A percentile compares a stretch with the other conserved stretches of the same genome.
Conservation (phyloP, 1,139 yeast species). For the Groenewaldozyma sp. region DNA sequence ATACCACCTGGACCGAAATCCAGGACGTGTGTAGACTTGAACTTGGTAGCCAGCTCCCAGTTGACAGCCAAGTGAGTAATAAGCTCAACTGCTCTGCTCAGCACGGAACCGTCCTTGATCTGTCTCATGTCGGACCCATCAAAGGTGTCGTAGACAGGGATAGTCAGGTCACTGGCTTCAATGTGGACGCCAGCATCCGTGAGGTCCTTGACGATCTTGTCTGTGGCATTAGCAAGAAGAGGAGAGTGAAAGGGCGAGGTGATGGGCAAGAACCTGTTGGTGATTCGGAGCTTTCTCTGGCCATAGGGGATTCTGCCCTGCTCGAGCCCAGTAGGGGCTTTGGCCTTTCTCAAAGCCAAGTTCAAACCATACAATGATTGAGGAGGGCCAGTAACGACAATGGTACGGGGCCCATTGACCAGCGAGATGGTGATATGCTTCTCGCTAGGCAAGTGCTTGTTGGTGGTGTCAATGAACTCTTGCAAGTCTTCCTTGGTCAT, state of each 20-base stretch:
- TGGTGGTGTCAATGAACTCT: conserved; percentile 71
- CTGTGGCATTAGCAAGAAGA: conserved; percentile 64
- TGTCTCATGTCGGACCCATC: conserved; percentile 72
- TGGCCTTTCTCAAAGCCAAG: conserved; percentile 81
- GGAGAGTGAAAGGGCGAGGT: conserved; percentile 96
- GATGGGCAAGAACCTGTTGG: conserved; percentile 90
- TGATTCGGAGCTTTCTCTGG: conserved; percentile 85
- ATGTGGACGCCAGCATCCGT: conserved; percentile 48
- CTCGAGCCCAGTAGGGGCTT: conserved; percentile 90
- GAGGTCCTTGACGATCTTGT: conserved; percentile 57
- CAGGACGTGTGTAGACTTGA: conserved; percentile 73
- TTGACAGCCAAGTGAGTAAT: conserved; percentile 84
- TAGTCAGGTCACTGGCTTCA: conserved; percentile 45
- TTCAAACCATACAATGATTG: conserved; percentile 97
- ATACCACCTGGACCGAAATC: conserved; percentile 99
- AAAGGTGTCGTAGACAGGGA: conserved; percentile 89
- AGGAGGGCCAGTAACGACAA: conserved; percentile 97
- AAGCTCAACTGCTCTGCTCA: conserved; percentile 62
- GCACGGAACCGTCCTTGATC: conserved; percentile 39
- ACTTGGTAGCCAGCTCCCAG: conserved; percentile 87
- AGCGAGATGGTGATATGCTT: conserved; percentile 87
- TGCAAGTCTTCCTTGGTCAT: conserved; percentile 73
- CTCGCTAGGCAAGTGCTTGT: conserved; percentile 84
- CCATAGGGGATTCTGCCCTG: conserved; percentile 91
- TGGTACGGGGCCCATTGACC: conserved; percentile 89